Percentiles rank a stretch among this genome's conserved stretches.
phyloP scores from a whole-genome alignment of 257 asterid genomes.

The Gynochthodes officinalis region DNA sequence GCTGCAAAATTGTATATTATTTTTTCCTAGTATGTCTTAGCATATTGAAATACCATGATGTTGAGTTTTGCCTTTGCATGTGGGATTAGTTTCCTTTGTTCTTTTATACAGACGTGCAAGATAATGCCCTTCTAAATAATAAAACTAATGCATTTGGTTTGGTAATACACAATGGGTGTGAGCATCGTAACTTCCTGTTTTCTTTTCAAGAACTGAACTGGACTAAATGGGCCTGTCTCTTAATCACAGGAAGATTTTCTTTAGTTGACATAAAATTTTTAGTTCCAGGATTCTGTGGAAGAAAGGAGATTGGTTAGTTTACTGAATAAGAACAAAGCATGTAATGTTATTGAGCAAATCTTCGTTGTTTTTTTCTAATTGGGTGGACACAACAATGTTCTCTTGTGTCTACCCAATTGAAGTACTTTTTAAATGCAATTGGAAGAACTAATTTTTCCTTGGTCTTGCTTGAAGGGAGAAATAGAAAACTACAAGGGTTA shows the following conservation, averaged over 20 bases:
- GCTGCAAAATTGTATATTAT: neutral
- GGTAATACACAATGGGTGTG: neutral
- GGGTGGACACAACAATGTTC: neutral
- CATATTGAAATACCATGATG: neutral
- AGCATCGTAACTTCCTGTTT: neutral
- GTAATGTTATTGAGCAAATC: neutral
- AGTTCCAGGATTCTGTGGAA: too few species aligned
- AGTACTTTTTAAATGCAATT: slow-evolving; percentile 4
- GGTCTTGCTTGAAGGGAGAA: slow-evolving; percentile 64
- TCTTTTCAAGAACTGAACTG: neutral
- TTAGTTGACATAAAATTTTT: neutral
- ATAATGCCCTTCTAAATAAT: neutral
- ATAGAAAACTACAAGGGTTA: slow-evolving; percentile 77
- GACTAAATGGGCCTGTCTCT: neutral
- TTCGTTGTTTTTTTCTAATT: neutral
- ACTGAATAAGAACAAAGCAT: neutral
- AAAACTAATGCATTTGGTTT: neutral
- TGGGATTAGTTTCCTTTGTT: neutral
- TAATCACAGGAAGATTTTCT: neutral
- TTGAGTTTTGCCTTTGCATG: neutral
- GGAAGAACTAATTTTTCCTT: neutral
- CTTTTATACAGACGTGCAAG: too few species aligned
- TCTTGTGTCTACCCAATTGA: neutral
- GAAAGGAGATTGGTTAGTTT: neutral
- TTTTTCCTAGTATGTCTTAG: neutral